These are phyloP conservation scores for Pythium utonaiense DNA, from an alignment of 352 stramenopile species.

Conservation along the genomic window DNA sequence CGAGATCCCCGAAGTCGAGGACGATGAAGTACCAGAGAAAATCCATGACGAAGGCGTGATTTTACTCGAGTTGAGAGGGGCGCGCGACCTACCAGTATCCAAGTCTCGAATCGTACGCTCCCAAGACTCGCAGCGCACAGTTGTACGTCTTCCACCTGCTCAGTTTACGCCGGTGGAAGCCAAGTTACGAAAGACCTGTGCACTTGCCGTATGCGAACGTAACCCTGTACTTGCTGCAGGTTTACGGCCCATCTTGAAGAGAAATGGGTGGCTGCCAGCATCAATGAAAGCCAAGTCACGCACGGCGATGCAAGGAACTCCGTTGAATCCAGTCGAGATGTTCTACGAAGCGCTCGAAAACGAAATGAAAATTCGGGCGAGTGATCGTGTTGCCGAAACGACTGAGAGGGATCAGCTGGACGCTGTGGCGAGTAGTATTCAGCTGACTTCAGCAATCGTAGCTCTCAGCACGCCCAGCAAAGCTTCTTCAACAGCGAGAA, in stretches of 20 bases:
- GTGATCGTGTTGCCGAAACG: not conserved
- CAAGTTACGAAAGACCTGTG: conserved; percentile 26
- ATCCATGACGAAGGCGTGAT: conserved; percentile 70
- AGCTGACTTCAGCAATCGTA: not conserved
- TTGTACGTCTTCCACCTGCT: conserved; percentile 33
- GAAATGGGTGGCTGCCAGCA: conserved; percentile 22
- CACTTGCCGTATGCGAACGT: conserved; percentile 35
- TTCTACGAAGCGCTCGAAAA: conserved; percentile 46
- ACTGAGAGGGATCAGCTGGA: not conserved
- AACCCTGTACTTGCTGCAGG: conserved; percentile 28
- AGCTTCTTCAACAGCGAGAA: not conserved
- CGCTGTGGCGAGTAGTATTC: not conserved
- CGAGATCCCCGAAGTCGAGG: conserved; percentile 73
- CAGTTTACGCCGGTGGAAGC: conserved; percentile 33
- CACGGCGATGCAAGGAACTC: not conserved
- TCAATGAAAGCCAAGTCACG: conserved; percentile 11
- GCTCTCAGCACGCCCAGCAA: not conserved
- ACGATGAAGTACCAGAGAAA: conserved; percentile 62
- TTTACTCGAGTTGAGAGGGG: conserved; percentile 50
- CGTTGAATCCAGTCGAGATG: conserved; percentile 21
- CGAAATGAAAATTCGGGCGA: not conserved
- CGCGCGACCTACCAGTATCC: conserved; percentile 41
- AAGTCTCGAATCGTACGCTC: conserved; percentile 8
- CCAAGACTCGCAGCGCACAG: conserved; percentile 23
- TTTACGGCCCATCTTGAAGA: conserved; percentile 29